A percentile compares a stretch with the other conserved stretches of the same genome.
These are phyloP conservation scores for Fusarium albidum DNA, from an alignment of 2,329 filamentous ascomycete genomes.

Conservation along the genomic window DNA sequence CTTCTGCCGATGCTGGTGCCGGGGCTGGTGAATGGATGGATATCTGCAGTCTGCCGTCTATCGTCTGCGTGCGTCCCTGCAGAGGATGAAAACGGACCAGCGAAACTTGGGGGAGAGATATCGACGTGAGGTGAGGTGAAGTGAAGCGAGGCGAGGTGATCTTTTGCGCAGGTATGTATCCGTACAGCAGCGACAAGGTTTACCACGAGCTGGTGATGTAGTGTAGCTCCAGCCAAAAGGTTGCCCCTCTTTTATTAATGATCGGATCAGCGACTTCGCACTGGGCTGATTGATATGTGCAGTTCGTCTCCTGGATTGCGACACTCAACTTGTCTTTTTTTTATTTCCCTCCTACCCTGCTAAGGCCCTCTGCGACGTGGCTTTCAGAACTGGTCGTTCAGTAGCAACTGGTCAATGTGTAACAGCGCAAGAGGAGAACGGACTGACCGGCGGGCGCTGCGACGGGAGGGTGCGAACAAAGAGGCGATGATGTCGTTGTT, in stretches of 20 bases:
- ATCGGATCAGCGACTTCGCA: slow-evolving; percentile 29
- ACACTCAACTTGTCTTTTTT: slow-evolving; percentile 1
- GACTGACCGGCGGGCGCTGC: background rate
- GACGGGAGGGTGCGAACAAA: slow-evolving; percentile 9
- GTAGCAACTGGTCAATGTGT: slow-evolving; percentile 26
- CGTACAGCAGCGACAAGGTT: slow-evolving; percentile 28
- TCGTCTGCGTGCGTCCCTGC: too few species aligned
- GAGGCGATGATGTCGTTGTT: slow-evolving; percentile 25
- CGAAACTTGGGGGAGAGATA: too few species aligned
- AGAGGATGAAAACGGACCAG: too few species aligned
- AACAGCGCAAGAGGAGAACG: slow-evolving; percentile 12
- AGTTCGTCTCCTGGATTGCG: background rate
- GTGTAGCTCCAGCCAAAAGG: slow-evolving; percentile 29
- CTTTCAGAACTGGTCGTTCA: slow-evolving; percentile 11
- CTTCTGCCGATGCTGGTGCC: background rate
- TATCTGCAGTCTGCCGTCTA: too few species aligned
- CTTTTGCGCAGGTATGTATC: background rate
- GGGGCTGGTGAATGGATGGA: too few species aligned
- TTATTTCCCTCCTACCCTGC: slow-evolving; percentile 7
- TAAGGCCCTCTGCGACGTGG: slow-evolving; percentile 15
- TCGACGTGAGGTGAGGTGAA: background rate
- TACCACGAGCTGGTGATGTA: slow-evolving; percentile 33
- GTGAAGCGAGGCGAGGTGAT: background rate
- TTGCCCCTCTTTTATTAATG: slow-evolving; percentile 35
- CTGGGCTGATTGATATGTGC: background rate